Conservation (phyloP, 73 alveolate species). For the Tetrahymena elliotti region DNA sequence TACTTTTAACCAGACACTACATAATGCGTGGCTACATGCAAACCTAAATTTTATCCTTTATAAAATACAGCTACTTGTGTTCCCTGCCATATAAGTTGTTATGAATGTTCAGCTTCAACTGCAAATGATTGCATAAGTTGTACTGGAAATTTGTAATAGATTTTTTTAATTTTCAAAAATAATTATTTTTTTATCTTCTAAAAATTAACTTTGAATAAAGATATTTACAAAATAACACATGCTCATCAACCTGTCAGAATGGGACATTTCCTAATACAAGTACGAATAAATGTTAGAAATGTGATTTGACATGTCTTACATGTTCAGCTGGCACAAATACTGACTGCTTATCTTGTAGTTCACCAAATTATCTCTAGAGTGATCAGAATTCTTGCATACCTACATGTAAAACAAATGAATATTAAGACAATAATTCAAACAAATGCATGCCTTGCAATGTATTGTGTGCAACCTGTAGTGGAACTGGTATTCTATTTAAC, state of each 20-base stretch:
- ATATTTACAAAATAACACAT: background rate
- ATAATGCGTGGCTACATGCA: background rate
- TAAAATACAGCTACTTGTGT: background rate
- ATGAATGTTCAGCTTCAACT: background rate
- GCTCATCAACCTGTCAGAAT: background rate
- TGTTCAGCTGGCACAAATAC: background rate
- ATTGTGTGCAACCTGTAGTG: background rate
- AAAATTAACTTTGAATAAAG: background rate
- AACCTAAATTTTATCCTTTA: background rate
- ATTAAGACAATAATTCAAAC: background rate
- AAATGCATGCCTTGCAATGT: background rate
- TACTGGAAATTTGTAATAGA: background rate
- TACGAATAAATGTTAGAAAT: background rate
- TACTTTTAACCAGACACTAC: background rate
- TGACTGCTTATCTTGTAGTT: background rate
- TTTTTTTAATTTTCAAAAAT: no score
- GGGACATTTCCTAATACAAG: background rate
- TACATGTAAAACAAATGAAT: background rate
- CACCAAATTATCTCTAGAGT: background rate
- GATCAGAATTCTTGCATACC: background rate
- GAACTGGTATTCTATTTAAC: background rate
- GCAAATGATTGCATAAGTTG: background rate
- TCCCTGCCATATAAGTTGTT: background rate
- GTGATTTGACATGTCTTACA: background rate
- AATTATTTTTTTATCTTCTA: background rate